Percentiles rank a stretch among this genome's conserved stretches.
phyloP scores from a whole-genome alignment of 306 rosid genomes.

The Hippophae tibetana region DNA sequence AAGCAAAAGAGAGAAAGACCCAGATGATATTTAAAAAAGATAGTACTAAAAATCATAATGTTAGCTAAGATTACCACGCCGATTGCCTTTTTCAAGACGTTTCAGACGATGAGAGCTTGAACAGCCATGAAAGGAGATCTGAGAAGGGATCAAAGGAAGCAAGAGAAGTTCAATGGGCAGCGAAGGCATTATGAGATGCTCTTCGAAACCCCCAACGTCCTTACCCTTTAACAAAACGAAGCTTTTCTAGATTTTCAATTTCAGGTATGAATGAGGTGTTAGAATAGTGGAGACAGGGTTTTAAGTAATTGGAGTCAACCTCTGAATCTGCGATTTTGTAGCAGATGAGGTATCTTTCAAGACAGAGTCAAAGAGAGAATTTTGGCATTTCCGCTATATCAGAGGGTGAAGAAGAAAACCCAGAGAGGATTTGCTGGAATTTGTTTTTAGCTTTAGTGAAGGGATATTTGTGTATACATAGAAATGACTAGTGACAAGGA shows the following conservation, averaged over 20 bases:
- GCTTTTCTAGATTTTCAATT: not conserved
- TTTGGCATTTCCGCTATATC: too few relatives aligned
- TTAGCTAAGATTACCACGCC: constrained; percentile 92
- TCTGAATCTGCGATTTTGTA: too few relatives aligned
- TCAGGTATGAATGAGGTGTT: not conserved
- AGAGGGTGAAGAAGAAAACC: too few relatives aligned
- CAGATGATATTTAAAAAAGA: not conserved
- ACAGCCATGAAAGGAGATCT: constrained; percentile 45
- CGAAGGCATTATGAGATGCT: constrained; percentile 81
- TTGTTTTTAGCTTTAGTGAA: too few relatives aligned
- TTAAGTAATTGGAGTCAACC: not conserved
- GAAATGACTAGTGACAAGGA: too few relatives aligned
- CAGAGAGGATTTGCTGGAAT: not conserved
- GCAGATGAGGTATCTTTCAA: too few relatives aligned
- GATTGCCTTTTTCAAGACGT: constrained; percentile 62
- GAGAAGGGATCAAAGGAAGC: constrained; percentile 31
- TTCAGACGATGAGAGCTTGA: constrained; percentile 65
- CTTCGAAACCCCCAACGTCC: constrained; percentile 52
- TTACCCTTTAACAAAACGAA: constrained; percentile 7
- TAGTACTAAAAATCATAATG: constrained; percentile 18
- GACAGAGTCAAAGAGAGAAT: too few relatives aligned
- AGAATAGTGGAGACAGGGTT: not conserved
- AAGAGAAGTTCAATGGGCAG: constrained; percentile 27
- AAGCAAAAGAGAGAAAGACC: not conserved
- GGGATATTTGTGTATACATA: too few relatives aligned